These are phyloP conservation scores for Parietichytrium sp. DNA, from an alignment of 108 stramenopile species.

Conservation along the genomic window DNA sequence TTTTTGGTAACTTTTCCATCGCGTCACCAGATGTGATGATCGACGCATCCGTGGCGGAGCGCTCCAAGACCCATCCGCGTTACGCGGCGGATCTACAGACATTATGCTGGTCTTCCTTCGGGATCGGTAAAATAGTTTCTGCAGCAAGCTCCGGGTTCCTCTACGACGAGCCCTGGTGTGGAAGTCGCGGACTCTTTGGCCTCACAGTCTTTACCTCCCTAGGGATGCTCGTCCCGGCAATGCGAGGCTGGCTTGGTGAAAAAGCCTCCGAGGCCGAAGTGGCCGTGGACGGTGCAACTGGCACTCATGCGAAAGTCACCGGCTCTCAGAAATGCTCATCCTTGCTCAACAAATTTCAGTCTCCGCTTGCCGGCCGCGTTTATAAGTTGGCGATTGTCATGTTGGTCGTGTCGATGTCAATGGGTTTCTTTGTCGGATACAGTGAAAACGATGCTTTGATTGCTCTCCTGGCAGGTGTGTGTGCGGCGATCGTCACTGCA, in stretches of 20 bases:
- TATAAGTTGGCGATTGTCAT: not conserved
- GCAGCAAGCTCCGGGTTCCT: not conserved
- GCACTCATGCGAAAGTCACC: too few relatives aligned
- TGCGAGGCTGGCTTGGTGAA: conserved; percentile 8
- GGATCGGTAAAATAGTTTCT: not conserved
- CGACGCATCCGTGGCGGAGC: conserved; percentile 40
- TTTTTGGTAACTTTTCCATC: conserved; percentile 36
- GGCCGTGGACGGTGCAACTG: not conserved
- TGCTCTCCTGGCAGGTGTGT: not conserved
- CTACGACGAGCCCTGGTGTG: not conserved
- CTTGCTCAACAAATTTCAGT: too few relatives aligned
- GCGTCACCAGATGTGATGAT: conserved; percentile 45
- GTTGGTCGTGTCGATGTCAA: conserved; percentile 5
- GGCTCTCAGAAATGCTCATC: too few relatives aligned
- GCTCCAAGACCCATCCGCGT: not conserved
- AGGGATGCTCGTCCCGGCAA: conserved; percentile 27
- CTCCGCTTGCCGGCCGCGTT: not conserved
- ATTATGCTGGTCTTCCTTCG: conserved; percentile 37
- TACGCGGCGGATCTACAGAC: conserved; percentile 38
- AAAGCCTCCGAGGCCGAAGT: not conserved
- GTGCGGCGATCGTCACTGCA: not conserved
- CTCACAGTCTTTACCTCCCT: conserved; percentile 5
- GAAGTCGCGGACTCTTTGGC: not conserved
- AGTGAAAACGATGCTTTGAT: not conserved
- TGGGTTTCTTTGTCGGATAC: not conserved